Conservation (phyloP, 257 asterid genomes). For the Avicennia marina region DNA sequence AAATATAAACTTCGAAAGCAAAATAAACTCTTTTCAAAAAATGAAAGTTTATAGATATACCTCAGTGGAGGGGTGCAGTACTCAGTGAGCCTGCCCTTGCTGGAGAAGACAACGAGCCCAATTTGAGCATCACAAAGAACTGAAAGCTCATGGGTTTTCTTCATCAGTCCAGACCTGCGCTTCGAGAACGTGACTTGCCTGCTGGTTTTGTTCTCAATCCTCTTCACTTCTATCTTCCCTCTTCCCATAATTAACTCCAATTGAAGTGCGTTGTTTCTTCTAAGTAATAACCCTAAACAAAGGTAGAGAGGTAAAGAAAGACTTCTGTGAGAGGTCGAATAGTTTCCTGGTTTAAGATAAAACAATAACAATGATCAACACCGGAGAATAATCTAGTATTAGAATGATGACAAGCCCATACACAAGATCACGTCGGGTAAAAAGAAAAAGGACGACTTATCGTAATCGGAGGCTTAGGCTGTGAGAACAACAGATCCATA, state of each 20-base stretch:
- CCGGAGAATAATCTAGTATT: neutral
- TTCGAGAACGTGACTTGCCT: slow-evolving; percentile 83
- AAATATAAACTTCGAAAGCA: too few relatives aligned
- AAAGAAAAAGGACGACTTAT: neutral
- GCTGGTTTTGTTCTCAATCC: slow-evolving; percentile 80
- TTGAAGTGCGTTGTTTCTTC: too few relatives aligned
- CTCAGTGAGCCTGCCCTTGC: slow-evolving; percentile 64
- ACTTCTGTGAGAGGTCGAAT: neutral
- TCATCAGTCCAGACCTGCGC: slow-evolving; percentile 61
- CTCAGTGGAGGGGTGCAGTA: slow-evolving; percentile 52
- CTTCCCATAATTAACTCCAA: slow-evolving; percentile 48
- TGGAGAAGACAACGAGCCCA: slow-evolving; percentile 69
- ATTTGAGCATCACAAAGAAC: slow-evolving; percentile 86
- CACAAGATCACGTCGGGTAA: neutral
- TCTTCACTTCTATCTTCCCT: slow-evolving; percentile 78
- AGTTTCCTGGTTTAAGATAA: slow-evolving; percentile 20
- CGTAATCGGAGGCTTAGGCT: slow-evolving; percentile 9
- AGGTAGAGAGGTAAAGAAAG: neutral
- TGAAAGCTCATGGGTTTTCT: slow-evolving; percentile 88
- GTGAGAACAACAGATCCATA: slow-evolving; percentile 9
- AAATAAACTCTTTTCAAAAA: neutral
- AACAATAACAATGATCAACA: slow-evolving; percentile 8
- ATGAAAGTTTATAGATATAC: slow-evolving; percentile 9
- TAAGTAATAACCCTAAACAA: neutral
- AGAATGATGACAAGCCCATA: slow-evolving; percentile 15